Base-by-base conservation (phyloP, 2,329 filamentous ascomycete species). In the Zasmidium citrigriseum region DNA sequence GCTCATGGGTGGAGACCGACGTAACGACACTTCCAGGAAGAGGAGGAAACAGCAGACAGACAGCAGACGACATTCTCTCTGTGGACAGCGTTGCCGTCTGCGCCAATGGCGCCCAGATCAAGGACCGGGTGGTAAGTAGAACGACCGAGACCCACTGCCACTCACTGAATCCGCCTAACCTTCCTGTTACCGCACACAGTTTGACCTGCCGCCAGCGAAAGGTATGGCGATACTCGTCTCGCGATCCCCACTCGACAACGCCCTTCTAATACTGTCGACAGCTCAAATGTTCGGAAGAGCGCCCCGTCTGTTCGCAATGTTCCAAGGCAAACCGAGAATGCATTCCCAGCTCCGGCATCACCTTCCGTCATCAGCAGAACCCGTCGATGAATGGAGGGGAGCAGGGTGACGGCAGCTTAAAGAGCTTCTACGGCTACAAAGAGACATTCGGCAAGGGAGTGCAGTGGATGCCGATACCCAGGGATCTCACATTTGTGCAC, bases 321-420 rank as follows among this genome's bases (percentile, higher is more conserved):
- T 76, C 76, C 67, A 85, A 86, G 71, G 85, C 83, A 4, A 81
- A 79, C 49, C 78, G 85, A 65, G 80, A 85, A 72, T 88, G 85
- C 71, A 76, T 83, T 47, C 83, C 83, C 22, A 85, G 82, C 67
- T 83, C 84, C 61, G 85, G 84, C 52, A 82, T 88, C 65, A 83
- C 87, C 46, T 89, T 88, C 67, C 82, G 86, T 55, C 86, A 89
- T 71, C 85, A 88, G 68, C 86, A 88, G 73, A 88, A 88, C 80
- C 85, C 85, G 25, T 87, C 84, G 20, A 86, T 88, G 84, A 88
- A 87, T 59, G 80, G 82, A 50, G 68, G 71, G 38, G 76, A 77
- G 46, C 73, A 73, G 3, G 71, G 70, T 18, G 76, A 78, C 46
- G 79, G 77, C 34, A 78, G 76, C 51, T 73, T 87, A 60, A 83